Conservation (phyloP, 2,329 filamentous ascomycete species). For the Raffaelea arxii region DNA sequence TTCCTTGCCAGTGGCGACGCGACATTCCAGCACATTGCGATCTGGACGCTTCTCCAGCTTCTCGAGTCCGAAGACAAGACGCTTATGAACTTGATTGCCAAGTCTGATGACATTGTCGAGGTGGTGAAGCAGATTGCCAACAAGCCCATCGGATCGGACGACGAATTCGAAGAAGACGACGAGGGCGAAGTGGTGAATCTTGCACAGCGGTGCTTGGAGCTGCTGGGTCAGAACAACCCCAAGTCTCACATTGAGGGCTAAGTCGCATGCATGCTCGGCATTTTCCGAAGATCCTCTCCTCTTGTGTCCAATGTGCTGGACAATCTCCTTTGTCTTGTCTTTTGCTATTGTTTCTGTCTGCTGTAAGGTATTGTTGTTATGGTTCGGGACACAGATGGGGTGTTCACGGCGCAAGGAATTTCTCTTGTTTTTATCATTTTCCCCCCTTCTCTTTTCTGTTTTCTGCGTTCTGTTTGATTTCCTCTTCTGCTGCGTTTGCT, state of each 20-base stretch:
- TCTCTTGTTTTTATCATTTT: not conserved
- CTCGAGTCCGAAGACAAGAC: slow-evolving; percentile 90
- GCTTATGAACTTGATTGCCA: slow-evolving; percentile 78
- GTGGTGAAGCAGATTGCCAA: slow-evolving; percentile 90
- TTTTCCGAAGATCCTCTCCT: slow-evolving; percentile 7
- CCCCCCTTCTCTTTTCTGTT: slow-evolving; percentile 7
- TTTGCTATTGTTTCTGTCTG: not conserved
- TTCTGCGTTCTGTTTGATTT: too few relatives aligned
- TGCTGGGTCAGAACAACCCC: slow-evolving; percentile 65
- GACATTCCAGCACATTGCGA: slow-evolving; percentile 98
- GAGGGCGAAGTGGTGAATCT: slow-evolving; percentile 89
- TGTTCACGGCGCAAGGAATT: slow-evolving; percentile 30
- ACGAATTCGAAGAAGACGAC: slow-evolving; percentile 79
- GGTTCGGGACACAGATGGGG: slow-evolving; percentile 19
- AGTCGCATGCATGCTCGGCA: slow-evolving; percentile 10
- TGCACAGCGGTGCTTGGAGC: slow-evolving; percentile 80
- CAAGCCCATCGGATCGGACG: slow-evolving; percentile 77
- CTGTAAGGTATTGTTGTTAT: not conserved
- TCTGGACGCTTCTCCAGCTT: slow-evolving; percentile 93
- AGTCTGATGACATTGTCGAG: slow-evolving; percentile 81
- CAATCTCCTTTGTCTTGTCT: not conserved
- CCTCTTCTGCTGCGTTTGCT: not conserved
- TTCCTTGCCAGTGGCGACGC: slow-evolving; percentile 92
- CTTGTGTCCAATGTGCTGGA: slow-evolving; percentile 14
- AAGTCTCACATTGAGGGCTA: slow-evolving; percentile 78